A percentile compares a stretch with the other conserved stretches of the same genome.
Conservation (phyloP, 1,139 yeast species). For the Kodamaea suecica region DNA sequence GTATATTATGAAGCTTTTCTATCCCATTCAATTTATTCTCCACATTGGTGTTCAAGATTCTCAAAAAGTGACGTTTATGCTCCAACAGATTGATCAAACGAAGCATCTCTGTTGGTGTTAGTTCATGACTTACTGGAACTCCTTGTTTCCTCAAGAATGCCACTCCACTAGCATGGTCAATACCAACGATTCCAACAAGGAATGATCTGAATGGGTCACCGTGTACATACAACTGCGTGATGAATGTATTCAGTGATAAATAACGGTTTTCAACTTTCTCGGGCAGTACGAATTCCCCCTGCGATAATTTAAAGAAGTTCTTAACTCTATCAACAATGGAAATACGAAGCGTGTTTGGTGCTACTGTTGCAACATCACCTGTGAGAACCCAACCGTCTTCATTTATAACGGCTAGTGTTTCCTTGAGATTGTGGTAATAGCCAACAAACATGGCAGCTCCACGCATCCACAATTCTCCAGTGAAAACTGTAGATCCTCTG, state of each 20-base stretch:
- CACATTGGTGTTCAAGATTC: conserved; percentile 28
- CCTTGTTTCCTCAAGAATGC: conserved; percentile 23
- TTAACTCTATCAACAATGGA: conserved; percentile 42
- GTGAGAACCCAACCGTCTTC: conserved; percentile 53
- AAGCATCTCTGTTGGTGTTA: conserved; percentile 22
- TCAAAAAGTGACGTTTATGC: conserved; percentile 24
- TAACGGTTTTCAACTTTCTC: conserved; percentile 42
- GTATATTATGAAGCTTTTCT: conserved; percentile 37
- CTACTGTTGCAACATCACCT: conserved; percentile 39
- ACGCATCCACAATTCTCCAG: conserved; percentile 59
- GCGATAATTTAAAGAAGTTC: conserved; percentile 44
- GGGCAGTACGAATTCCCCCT: conserved; percentile 46
- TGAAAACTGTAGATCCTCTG: not conserved
- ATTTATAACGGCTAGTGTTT: conserved; percentile 52
- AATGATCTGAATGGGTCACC: conserved; percentile 64
- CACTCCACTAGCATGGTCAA: conserved; percentile 34
- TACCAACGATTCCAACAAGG: conserved; percentile 52
- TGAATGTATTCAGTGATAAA: conserved; percentile 30
- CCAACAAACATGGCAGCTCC: conserved; percentile 65
- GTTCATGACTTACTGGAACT: conserved; percentile 5
- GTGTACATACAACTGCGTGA: conserved; percentile 40
- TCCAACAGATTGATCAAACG: conserved; percentile 25
- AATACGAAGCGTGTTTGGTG: conserved; percentile 23
- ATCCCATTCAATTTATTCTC: conserved; percentile 28
- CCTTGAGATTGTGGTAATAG: conserved; percentile 58